Base-by-base conservation (phyloP, 192 early-diverging fungal genomes). In the Rhizoclosmatium globosum region DNA sequence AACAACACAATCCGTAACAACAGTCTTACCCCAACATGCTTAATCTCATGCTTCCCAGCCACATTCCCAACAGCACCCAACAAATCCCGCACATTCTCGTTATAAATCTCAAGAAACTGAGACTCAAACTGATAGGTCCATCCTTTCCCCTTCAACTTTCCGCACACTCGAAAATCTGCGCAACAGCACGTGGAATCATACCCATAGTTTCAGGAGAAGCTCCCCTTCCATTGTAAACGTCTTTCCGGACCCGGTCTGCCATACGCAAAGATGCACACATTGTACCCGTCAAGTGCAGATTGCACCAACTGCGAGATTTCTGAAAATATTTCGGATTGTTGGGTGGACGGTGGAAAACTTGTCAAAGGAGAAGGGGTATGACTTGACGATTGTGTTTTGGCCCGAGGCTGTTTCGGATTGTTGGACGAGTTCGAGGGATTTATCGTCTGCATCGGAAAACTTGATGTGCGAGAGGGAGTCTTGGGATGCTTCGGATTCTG, bases 181-280 rank as follows among this genome's bases (percentile, higher is more conserved):
- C 82, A 19, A 98, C 95, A 0, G 98, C 94, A 23, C 95, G 91
- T 31, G 98, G 97, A 66, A 99, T 99, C 90, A 99, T 95, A 3
- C 98, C 97, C 74, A 90, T 86, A 23, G 47, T 17, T 7, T 68
- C n/a, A 11, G 82, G 68, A 57, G 57, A n/a, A 3, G 57, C 23
- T 38, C 80, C 61, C 89, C 89, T 83, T 89, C 89, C 88, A 89
- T 89, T 21, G 83, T 87, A 71, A 57, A 66, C 31, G 41, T 50
- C 62, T 71, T 58, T 1, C 48, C 70, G 60, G 9, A 92, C 1
- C 96, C 96, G 1, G 97, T 99, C 87, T 99, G 97, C 0, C 97
- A 78, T 99, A 99, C 0, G 97, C 96, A 88, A 99, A 99, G 47
- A 99, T 97, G 79, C 95, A 96, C 7, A 97, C 95, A 69, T 98